A percentile compares a stretch with the other conserved stretches of the same genome.
Evolutionary conservation across 495 filamentous ascomycete genomes (phyloP).

Genomic region (Aspergillus sclerotioniger): DNA sequence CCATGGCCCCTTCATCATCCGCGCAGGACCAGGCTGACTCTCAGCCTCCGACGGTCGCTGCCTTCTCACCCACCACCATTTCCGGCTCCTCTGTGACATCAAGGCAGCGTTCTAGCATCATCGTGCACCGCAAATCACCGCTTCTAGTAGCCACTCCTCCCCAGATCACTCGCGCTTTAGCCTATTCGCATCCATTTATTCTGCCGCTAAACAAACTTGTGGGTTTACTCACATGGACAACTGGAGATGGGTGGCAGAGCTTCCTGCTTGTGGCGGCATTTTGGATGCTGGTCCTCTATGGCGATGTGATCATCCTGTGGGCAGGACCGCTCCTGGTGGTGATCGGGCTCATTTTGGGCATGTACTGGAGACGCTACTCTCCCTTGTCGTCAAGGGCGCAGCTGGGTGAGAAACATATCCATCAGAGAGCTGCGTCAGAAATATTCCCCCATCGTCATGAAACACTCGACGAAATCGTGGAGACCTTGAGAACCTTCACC

Average conservation of each 20-base stretch:
- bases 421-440: constrained; percentile 56
- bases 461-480: constrained; percentile 95
- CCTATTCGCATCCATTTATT: constrained; percentile 92
- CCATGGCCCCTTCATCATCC: constrained; percentile 50
- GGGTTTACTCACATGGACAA: constrained; percentile 90
- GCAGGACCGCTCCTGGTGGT: constrained; percentile 84
- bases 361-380: constrained; percentile 90
- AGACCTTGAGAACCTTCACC: constrained; percentile 84
- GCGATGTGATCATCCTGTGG: constrained; percentile 72
- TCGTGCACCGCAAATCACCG: constrained; percentile 95
- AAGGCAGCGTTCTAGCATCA: constrained; percentile 79
- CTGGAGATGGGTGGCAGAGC: constrained; percentile 91
- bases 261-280: constrained; percentile 83
- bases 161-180: constrained; percentile 84
- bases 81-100: constrained; percentile 65
- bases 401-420: constrained; percentile 58
- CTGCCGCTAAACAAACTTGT: constrained; percentile 78
- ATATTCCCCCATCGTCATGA: constrained; percentile 67
- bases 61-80: constrained; percentile 82
- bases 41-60: constrained; percentile 70
- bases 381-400: constrained; percentile 83
- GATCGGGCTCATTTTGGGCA: constrained; percentile 74
- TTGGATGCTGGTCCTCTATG: constrained; percentile 84
- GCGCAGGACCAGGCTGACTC: constrained; percentile 43
- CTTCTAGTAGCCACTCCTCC: constrained; percentile 91